These are phyloP conservation scores for Cladorrhinum sp. DNA, from an alignment of 2,329 filamentous ascomycete genomes.

Conservation along the genomic window DNA sequence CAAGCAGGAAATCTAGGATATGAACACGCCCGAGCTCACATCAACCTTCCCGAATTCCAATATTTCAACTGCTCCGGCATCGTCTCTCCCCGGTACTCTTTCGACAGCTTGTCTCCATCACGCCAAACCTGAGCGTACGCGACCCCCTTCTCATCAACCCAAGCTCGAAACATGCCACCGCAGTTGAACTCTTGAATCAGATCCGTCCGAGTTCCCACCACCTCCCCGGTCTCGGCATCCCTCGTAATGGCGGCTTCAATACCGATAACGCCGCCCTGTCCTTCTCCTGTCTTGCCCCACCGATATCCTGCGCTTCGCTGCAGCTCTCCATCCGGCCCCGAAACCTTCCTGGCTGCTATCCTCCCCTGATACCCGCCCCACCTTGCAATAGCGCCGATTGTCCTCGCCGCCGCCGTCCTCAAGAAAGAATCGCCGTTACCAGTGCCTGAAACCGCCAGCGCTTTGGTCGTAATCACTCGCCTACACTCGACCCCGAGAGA, in stretches of 20 bases:
- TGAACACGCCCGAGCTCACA: not conserved
- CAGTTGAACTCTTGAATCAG: slow-evolving; percentile 81
- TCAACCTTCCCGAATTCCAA: slow-evolving; percentile 16
- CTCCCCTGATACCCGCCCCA: slow-evolving; percentile 55
- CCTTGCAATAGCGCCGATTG: slow-evolving; percentile 68
- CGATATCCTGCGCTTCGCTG: slow-evolving; percentile 70
- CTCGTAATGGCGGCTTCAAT: slow-evolving; percentile 59
- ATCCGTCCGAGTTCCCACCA: slow-evolving; percentile 43
- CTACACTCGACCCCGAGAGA: slow-evolving; percentile 6
- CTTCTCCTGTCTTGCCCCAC: slow-evolving; percentile 73
- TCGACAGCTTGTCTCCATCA: slow-evolving; percentile 21
- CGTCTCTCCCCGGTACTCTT: slow-evolving; percentile 9
- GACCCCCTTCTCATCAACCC: slow-evolving; percentile 61
- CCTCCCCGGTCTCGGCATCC: slow-evolving; percentile 39
- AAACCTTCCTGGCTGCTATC: slow-evolving; percentile 60
- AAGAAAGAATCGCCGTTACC: slow-evolving; percentile 90
- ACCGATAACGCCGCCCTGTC: slow-evolving; percentile 82
- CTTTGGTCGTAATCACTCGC: slow-evolving; percentile 37
- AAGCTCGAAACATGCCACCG: slow-evolving; percentile 83
- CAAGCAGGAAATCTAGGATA: not conserved
- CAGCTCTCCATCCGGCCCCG: slow-evolving; percentile 70
- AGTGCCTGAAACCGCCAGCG: slow-evolving; percentile 68
- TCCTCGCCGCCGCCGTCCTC: slow-evolving; percentile 66
- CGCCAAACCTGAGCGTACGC: slow-evolving; percentile 58
- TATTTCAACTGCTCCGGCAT: not conserved